Conservation (phyloP, 306 rosid genomes). For the Gleditsia sinensis region DNA sequence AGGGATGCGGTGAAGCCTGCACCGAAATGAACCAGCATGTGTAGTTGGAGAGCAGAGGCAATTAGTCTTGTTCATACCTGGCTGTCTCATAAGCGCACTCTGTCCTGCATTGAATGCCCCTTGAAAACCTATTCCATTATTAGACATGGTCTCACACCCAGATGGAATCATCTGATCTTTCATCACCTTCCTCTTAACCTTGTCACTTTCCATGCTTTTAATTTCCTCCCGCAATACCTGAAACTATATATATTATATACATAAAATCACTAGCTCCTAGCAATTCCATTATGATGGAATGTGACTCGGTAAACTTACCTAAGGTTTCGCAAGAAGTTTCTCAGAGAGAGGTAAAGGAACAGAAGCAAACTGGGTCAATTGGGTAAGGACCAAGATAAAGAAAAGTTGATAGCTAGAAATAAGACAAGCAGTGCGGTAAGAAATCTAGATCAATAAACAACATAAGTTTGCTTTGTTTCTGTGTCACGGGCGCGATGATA, state of each 20-base stretch:
- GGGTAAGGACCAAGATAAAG: neutral
- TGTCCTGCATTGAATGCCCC: conserved; percentile 32
- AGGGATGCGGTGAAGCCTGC: conserved; percentile 67
- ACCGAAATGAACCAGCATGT: conserved; percentile 77
- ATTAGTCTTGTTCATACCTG: conserved; percentile 49
- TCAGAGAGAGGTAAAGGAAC: neutral
- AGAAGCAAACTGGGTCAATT: neutral
- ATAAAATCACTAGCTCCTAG: no score
- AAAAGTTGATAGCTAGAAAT: no score
- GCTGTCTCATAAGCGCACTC: conserved; percentile 53
- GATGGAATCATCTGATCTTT: conserved; percentile 44
- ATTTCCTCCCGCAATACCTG: conserved; percentile 14
- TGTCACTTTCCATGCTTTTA: conserved; percentile 42
- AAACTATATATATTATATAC: no score
- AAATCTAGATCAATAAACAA: no score
- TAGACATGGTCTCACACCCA: conserved; percentile 12
- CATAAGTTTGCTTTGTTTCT: conserved; percentile 18
- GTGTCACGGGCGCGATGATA: conserved; percentile 54
- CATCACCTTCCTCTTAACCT: conserved; percentile 37
- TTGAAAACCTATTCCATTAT: conserved; percentile 40
- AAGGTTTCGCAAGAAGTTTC: conserved; percentile 12
- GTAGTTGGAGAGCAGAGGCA: conserved; percentile 82
- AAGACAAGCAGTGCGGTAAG: no score
- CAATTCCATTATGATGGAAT: no score
- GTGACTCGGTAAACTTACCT: conserved; percentile 23